Percentiles rank a stretch among this genome's conserved stretches.
These are phyloP conservation scores for Aspergillus phoenicis DNA, from an alignment of 2,329 filamentous ascomycete genomes.

Conservation along the genomic window DNA sequence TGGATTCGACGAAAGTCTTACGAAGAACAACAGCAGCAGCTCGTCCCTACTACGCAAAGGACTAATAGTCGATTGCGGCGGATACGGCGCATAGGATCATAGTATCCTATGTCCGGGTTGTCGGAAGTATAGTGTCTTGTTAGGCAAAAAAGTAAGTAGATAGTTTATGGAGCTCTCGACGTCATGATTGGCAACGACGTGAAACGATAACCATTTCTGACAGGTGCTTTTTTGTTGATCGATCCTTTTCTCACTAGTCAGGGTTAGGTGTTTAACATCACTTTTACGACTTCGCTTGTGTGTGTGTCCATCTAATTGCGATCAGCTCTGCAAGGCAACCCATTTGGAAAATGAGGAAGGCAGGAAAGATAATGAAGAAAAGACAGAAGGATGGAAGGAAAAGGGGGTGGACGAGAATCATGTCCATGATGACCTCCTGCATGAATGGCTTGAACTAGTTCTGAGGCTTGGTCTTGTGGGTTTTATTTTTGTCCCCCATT, in stretches of 20 bases:
- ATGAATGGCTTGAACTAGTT: conserved; percentile 11
- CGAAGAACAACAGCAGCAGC: conserved; percentile 14
- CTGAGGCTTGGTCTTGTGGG: background rate
- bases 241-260: background rate
- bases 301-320: background rate
- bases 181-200: background rate
- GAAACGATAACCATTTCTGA: conserved; percentile 8
- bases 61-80: conserved; percentile 15
- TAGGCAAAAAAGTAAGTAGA: background rate
- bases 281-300: background rate
- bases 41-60: background rate
- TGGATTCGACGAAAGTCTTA: conserved; percentile 33
- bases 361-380: background rate
- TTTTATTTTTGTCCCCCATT: background rate
- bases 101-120: background rate
- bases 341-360: background rate
- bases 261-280: background rate
- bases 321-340: conserved; percentile 7
- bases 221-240: background rate
- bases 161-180: background rate
- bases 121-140: background rate
- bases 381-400: background rate
- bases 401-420: background rate
- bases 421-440: background rate
- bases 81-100: conserved; percentile 11